Conservation (phyloP, 352 stramenopile genomes). For the Pythium periplocum region DNA sequence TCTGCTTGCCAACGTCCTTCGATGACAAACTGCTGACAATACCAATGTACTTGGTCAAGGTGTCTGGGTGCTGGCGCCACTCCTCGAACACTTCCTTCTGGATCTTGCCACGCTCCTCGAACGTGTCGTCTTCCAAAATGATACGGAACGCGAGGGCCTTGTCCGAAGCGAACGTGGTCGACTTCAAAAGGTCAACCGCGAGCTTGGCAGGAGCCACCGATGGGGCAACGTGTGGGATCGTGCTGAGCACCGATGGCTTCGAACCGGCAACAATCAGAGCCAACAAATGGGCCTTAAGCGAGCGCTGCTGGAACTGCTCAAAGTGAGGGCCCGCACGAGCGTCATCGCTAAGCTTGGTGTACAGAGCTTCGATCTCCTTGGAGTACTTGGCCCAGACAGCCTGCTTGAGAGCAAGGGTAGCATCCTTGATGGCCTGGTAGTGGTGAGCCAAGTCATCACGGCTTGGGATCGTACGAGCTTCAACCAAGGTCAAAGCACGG, state of each 20-base stretch:
- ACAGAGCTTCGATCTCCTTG: constrained; percentile 48
- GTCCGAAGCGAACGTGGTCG: constrained; percentile 66
- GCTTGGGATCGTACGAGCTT: constrained; percentile 53
- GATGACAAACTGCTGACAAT: constrained; percentile 64
- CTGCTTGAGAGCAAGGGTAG: constrained; percentile 57
- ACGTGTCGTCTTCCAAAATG: constrained; percentile 58
- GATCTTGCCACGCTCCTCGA: constrained; percentile 47
- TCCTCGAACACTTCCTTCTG: constrained; percentile 67
- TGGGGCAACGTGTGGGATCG: constrained; percentile 32
- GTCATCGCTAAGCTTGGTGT: constrained; percentile 40
- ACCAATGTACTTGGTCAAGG: constrained; percentile 76
- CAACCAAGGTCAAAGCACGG: constrained; percentile 50
- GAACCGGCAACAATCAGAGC: constrained; percentile 54
- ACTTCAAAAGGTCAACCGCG: constrained; percentile 51
- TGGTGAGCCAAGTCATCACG: constrained; percentile 65
- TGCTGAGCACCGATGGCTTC: constrained; percentile 39
- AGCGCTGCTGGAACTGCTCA: constrained; percentile 72
- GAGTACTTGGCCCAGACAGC: constrained; percentile 66
- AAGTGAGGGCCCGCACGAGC: constrained; percentile 43
- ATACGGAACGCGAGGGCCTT: constrained; percentile 56
- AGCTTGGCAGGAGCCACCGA: constrained; percentile 40
- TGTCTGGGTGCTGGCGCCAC: constrained; percentile 67
- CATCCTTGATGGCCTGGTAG: constrained; percentile 57
- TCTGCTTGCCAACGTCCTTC: constrained; percentile 64
- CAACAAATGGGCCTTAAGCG: constrained; percentile 60